Conservation (phyloP, 495 filamentous ascomycete species). For the Tuber indicum region DNA sequence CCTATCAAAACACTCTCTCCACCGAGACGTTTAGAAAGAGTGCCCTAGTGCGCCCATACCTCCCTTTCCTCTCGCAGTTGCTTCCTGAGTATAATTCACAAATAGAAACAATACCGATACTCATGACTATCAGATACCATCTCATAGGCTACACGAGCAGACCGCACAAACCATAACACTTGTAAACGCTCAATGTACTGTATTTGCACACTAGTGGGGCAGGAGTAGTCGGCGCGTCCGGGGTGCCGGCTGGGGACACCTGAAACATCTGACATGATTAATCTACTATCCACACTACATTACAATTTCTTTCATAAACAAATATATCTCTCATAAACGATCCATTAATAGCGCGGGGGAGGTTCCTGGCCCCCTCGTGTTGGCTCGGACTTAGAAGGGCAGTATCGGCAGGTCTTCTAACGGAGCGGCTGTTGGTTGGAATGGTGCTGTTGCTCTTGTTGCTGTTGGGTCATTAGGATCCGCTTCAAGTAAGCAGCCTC, state of each 20-base stretch:
- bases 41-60: neutral
- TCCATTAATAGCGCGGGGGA: neutral
- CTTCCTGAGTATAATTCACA: neutral
- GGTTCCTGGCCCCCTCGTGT: neutral
- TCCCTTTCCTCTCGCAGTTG: too few relatives aligned
- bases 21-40: neutral
- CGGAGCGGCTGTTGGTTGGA: neutral
- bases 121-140: neutral
- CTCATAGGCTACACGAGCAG: neutral
- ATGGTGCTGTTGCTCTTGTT: neutral
- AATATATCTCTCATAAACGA: neutral
- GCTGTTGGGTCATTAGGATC: neutral
- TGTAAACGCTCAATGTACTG: neutral
- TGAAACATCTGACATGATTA: neutral
- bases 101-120: neutral
- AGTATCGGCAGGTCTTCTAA: neutral
- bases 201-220: neutral
- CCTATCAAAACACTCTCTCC: neutral
- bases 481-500: neutral
- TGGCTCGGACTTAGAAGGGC: neutral
- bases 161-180: neutral
- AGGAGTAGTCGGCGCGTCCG: neutral
- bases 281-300: neutral
- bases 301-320: neutral
- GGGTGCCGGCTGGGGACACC: neutral